Percentiles rank a stretch among this genome's conserved stretches.
These are phyloP conservation scores for Ogataea neopini DNA, from an alignment of 805 yeast species.

Conservation along the genomic window DNA sequence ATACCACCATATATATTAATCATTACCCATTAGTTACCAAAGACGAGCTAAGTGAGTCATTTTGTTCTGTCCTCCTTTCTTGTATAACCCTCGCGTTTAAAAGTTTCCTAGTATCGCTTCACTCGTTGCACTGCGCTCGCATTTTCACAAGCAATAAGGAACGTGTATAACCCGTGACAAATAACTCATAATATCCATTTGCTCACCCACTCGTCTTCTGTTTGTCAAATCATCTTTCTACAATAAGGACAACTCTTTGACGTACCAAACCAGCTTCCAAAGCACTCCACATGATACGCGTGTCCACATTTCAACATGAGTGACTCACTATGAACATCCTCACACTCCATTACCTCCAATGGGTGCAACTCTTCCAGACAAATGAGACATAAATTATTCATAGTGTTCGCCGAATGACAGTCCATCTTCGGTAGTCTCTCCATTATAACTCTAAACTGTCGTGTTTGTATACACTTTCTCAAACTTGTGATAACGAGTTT, in stretches of 20 bases:
- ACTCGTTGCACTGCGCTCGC: too few species aligned
- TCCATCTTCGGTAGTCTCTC: conserved; percentile 13
- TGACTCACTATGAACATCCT: conserved; percentile 5
- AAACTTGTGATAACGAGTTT: conserved; percentile 15
- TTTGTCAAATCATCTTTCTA: conserved; percentile 27
- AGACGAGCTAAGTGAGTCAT: too few species aligned
- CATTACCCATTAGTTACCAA: conserved; percentile 7
- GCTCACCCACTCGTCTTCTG: too few species aligned
- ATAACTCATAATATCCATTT: too few species aligned
- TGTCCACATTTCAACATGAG: conserved; percentile 38
- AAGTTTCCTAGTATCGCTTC: too few species aligned
- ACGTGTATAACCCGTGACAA: too few species aligned
- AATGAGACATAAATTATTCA: conserved; percentile 20
- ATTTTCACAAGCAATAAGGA: too few species aligned
- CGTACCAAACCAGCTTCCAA: conserved; percentile 42
- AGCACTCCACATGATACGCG: conserved; percentile 41
- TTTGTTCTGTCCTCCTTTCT: too few species aligned
- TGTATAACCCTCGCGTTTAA: too few species aligned
- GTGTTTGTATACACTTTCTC: conserved; percentile 17
- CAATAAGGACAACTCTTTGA: conserved; percentile 46
- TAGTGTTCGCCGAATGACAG: conserved; percentile 8
- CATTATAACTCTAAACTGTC: conserved; percentile 17
- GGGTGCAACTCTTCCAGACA: conserved; percentile 18
- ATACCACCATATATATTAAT: background rate
- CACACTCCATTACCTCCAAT: background rate